These are phyloP conservation scores for Pseudogymnoascus sp. DNA, from an alignment of 2,329 filamentous ascomycete genomes.

Conservation along the genomic window DNA sequence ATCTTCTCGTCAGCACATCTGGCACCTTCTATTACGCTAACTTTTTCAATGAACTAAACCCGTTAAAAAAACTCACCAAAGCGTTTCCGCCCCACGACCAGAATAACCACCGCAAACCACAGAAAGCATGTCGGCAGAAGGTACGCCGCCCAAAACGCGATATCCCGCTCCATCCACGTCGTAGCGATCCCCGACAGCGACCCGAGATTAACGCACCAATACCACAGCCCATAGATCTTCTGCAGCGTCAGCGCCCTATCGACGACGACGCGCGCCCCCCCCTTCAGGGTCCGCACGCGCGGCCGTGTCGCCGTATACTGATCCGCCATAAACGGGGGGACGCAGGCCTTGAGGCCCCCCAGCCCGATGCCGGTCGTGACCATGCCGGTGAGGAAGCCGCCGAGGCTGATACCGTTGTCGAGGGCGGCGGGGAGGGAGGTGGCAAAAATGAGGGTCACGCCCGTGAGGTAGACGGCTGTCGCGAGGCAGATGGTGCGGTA, in stretches of 20 bases:
- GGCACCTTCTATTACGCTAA: too few relatives aligned
- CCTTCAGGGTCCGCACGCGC: constrained; percentile 41
- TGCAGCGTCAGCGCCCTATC: constrained; percentile 61
- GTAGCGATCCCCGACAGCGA: constrained; percentile 60
- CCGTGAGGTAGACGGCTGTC: constrained; percentile 43
- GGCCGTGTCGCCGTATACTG: constrained; percentile 55
- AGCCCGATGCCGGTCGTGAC: neutral
- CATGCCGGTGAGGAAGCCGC: constrained; percentile 47
- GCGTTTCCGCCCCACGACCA: too few relatives aligned
- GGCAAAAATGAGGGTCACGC: constrained; percentile 46
- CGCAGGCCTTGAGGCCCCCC: constrained; percentile 55
- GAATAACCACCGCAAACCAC: too few relatives aligned
- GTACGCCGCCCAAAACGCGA: constrained; percentile 63
- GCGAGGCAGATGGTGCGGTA: constrained; percentile 52
- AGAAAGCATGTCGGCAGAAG: constrained; percentile 35
- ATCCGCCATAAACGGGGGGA: constrained; percentile 53
- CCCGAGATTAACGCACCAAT: constrained; percentile 68
- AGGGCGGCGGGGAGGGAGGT: constrained; percentile 48
- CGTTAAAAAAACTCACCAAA: too few relatives aligned
- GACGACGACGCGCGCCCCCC: constrained; percentile 55
- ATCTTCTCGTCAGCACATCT: too few relatives aligned
- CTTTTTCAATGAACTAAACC: too few relatives aligned
- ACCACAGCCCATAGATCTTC: constrained; percentile 68
- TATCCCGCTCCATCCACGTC: constrained; percentile 58
- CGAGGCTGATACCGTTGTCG: constrained; percentile 42